Evolutionary conservation across 257 asterid genomes (phyloP), one percentile per base, ranked within the genome.

Genomic region (Handroanthus guayacan): DNA sequence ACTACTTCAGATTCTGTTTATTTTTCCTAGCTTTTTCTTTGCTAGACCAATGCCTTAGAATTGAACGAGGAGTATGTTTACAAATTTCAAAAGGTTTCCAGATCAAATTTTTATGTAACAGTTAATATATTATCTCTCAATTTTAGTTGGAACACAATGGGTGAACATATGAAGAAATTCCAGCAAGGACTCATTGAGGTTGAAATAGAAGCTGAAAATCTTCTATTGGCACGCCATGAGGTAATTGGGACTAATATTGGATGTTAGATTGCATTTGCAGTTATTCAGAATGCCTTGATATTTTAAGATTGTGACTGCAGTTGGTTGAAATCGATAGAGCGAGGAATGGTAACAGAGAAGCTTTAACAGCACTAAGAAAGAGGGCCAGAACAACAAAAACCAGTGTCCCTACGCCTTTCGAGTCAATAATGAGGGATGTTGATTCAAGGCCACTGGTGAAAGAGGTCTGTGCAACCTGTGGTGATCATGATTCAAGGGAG

Each of bases 321-420:
- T 47, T 86, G 71, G 93, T 95, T 81, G 98, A 92, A 78, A 91
- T 78, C 47, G 99, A 95, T 85, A 85, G 85, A 85, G 73, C 84
- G 81, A 89, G 99, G 82, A 91, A 91, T 36, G 90, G 94, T 56
- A 89, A 87, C 82, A 86, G 97, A 78, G 98, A 95, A 88, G 98
- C 97, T 56, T 76, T 92, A 85, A 91, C 98, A 34, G 89, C 90
- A 1, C 79, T 92, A 51, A 91, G 99, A 81, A 91, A 78, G 88
- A 89, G 79, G 75, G 97, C 98, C 65, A 87, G 78, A 78, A 90
- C 98, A 3, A 87, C 97, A 50, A 86, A 83, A 78, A 84, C 90
- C 38, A 91, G 97, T 44, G 83, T 90, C 11, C 85, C 91, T 79
- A 78, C 84, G 25, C 98, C 98, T 44, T 95, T 95, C 41, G 99